phyloP scores from a whole-genome alignment of 305 asterid genomes.

The Fraxinus greggii region DNA sequence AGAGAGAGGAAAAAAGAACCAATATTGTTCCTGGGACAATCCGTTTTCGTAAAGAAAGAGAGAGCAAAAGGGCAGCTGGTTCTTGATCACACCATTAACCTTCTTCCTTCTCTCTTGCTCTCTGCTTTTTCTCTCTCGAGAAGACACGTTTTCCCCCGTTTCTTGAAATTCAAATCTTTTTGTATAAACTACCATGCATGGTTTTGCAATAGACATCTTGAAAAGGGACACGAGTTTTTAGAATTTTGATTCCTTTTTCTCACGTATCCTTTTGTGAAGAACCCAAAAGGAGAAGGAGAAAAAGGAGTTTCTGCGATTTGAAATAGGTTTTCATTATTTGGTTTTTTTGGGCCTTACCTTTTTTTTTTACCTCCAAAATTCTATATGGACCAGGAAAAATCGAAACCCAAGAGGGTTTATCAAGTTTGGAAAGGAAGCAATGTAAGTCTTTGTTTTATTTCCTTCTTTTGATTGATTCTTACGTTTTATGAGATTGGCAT shows the following conservation, averaged over 20 bases:
- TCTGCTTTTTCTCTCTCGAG: background rate
- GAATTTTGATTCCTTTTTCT: background rate
- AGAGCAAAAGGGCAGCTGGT: constrained; percentile 35
- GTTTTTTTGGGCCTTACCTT: background rate
- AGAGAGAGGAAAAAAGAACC: background rate
- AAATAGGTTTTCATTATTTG: background rate
- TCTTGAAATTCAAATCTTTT: background rate
- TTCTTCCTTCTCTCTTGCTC: constrained; percentile 17
- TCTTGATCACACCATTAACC: constrained; percentile 20
- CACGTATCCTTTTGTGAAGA: constrained; percentile 2
- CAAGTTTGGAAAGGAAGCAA: constrained; percentile 80
- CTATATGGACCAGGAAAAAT: constrained; percentile 39
- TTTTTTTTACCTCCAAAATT: background rate
- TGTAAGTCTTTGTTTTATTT: constrained; percentile 36
- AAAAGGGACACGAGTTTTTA: constrained; percentile 10
- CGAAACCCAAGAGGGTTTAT: constrained; percentile 49
- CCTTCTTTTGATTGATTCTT: background rate
- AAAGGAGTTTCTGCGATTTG: constrained; percentile 12
- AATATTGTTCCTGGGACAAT: constrained; percentile 26
- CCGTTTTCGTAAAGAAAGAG: constrained; percentile 21
- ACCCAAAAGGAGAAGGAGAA: constrained; percentile 15
- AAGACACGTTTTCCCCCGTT: constrained; percentile 4
- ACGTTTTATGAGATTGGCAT: background rate
- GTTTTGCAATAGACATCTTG: constrained; percentile 16
- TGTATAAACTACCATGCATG: constrained; percentile 9